These are phyloP conservation scores for Micractinium sp. DNA, from an alignment of 139 green algal genomes.

Conservation along the genomic window DNA sequence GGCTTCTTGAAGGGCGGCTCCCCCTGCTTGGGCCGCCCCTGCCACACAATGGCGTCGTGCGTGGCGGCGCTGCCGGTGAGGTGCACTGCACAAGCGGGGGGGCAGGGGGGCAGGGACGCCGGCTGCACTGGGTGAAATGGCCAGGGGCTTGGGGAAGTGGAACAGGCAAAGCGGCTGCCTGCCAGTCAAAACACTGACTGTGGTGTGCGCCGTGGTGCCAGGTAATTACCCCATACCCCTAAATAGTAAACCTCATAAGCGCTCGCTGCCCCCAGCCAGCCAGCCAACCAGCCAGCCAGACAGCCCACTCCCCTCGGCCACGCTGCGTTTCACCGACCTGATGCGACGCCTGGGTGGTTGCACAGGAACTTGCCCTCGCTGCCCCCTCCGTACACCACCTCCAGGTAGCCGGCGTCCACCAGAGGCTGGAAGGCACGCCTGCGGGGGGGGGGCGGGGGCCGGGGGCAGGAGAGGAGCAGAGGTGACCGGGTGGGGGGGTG, in stretches of 20 bases:
- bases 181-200: too few relatives aligned
- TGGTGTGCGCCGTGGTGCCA: too few relatives aligned
- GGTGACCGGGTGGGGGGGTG: background rate
- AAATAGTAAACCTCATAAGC: too few relatives aligned
- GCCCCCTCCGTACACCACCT: slow-evolving; percentile 78
- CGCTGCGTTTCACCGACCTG: slow-evolving; percentile 32
- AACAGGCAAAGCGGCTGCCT: background rate
- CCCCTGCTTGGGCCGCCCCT: slow-evolving; percentile 46
- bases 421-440: slow-evolving; percentile 66
- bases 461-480: background rate
- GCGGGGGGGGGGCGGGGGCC: background rate
- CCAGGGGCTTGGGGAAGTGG: background rate
- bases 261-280: too few relatives aligned
- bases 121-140: background rate
- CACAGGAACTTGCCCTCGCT: slow-evolving; percentile 65
- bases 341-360: slow-evolving; percentile 56
- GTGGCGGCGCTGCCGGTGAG: slow-evolving; percentile 66
- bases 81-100: slow-evolving; percentile 1
- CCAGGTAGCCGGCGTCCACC: slow-evolving; percentile 68
- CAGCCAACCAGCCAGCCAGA: too few relatives aligned
- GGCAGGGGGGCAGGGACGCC: background rate
- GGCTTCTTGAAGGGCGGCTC: slow-evolving; percentile 33
- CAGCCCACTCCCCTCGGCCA: too few relatives aligned
- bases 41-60: slow-evolving; percentile 85
- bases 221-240: too few relatives aligned